phyloP scores from a whole-genome alignment of 441 rosid genomes.

The Bruguiera hainesii region DNA sequence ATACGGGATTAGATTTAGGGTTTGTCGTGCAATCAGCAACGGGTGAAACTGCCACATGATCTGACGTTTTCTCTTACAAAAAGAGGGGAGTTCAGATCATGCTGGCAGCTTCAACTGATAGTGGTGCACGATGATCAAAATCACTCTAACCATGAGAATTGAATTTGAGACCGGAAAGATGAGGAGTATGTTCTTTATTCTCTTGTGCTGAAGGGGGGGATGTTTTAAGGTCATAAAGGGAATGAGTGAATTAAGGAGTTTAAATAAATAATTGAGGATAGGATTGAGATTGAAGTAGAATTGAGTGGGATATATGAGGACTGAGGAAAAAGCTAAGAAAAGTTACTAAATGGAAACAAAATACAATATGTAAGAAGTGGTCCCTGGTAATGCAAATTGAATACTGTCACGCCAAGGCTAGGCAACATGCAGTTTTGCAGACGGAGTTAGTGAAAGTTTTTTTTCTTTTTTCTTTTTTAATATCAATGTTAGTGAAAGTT shows the following conservation, averaged over 20 bases:
- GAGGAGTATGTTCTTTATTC: too few species aligned
- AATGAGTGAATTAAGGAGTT: conserved; percentile 1
- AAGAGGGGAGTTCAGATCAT: conserved; percentile 74
- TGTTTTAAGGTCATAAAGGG: neutral
- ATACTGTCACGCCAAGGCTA: conserved; percentile 59
- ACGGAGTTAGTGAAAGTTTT: conserved; percentile 46
- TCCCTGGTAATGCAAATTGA: conserved; percentile 52
- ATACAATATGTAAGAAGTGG: conserved; percentile 36
- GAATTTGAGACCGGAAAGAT: neutral
- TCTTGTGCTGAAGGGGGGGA: neutral
- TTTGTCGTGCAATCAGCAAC: conserved; percentile 56
- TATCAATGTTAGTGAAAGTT: conserved; percentile 35
- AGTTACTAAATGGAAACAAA: conserved; percentile 12
- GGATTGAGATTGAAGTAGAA: neutral
- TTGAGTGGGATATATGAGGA: neutral
- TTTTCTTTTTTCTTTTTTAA: neutral
- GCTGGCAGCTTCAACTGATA: conserved; percentile 99
- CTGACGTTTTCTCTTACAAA: conserved; percentile 44
- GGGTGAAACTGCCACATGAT: conserved; percentile 95
- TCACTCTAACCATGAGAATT: neutral
- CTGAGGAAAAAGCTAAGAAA: neutral
- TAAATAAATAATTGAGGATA: neutral
- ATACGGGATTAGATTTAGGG: conserved; percentile 15
- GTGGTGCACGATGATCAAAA: conserved; percentile 43
- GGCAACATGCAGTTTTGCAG: conserved; percentile 40